Conservation (phyloP, 371 early-diverging fungal species). For the Dentiscutata heterogama region DNA sequence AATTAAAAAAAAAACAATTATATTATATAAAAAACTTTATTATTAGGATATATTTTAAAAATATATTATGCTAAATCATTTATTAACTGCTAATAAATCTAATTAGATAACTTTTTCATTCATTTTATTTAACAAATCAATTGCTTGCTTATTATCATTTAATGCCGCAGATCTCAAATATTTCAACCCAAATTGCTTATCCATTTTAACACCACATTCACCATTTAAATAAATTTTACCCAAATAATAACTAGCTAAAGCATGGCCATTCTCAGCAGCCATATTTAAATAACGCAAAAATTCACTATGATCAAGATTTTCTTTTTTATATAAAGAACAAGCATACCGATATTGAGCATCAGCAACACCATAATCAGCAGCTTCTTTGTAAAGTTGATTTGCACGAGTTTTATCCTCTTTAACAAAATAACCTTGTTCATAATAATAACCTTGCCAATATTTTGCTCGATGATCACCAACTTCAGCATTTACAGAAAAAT, state of each 20-base stretch:
- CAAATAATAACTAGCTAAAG: constrained; percentile 38
- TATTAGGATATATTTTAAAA: no score
- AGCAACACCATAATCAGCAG: constrained; percentile 24
- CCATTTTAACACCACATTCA: constrained; percentile 3
- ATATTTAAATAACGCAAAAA: constrained; percentile 22
- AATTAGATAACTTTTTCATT: not conserved
- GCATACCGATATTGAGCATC: constrained; percentile 42
- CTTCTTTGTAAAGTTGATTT: constrained; percentile 5
- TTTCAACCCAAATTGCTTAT: constrained; percentile 19
- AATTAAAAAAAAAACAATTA: no score
- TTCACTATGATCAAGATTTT: not conserved
- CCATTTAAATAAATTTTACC: constrained; percentile 43
- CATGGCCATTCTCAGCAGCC: constrained; percentile 13
- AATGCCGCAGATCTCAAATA: constrained; percentile 36
- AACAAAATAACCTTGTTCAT: not conserved
- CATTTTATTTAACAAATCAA: not conserved
- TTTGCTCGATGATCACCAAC: constrained; percentile 5
- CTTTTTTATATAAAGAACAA: constrained; percentile 39
- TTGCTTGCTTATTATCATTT: constrained; percentile 17
- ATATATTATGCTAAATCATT: no score
- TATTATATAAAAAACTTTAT: no score
- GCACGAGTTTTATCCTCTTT: not conserved
- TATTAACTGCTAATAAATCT: no score
- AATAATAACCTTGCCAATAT: constrained; percentile 35
- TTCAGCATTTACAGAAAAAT: constrained; percentile 1